Conservation (phyloP, 176 grass and related monocot species). For the Carex pumila region DNA sequence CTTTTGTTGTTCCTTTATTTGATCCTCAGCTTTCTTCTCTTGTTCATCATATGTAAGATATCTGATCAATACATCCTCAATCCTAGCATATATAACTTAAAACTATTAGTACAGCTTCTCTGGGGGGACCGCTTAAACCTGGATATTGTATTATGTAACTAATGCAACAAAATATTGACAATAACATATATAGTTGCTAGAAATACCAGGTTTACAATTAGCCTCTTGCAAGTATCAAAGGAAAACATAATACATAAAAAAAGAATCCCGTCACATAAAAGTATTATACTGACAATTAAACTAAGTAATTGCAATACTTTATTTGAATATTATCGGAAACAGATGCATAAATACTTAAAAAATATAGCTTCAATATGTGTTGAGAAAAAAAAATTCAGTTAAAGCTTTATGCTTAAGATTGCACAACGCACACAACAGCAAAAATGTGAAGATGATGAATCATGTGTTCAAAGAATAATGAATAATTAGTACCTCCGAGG, state of each 20-base stretch:
- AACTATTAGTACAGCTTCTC: not conserved
- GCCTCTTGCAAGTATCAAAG: not conserved
- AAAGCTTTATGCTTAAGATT: not conserved
- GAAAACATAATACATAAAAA: not conserved
- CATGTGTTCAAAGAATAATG: not conserved
- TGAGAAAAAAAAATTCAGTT: not conserved
- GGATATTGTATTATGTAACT: not conserved
- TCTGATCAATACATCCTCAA: slow-evolving; percentile 59
- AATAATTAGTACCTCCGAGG: slow-evolving; percentile 22
- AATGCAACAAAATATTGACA: not conserved
- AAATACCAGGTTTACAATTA: not conserved
- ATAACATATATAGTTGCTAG: not conserved
- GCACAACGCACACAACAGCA: not conserved
- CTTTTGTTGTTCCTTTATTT: slow-evolving; percentile 29
- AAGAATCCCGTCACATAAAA: not conserved
- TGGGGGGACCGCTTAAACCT: not conserved
- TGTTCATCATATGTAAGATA: slow-evolving; percentile 31
- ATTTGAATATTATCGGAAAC: not conserved
- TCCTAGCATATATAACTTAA: slow-evolving; percentile 20
- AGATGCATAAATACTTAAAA: not conserved
- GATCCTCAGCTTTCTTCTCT: slow-evolving; percentile 29
- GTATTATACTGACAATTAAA: not conserved
- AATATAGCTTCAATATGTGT: not conserved
- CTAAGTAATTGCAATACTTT: not conserved
- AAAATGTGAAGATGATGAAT: not conserved